Base-by-base conservation (phyloP, 306 rosid genomes). In the Castanospermum australe region DNA sequence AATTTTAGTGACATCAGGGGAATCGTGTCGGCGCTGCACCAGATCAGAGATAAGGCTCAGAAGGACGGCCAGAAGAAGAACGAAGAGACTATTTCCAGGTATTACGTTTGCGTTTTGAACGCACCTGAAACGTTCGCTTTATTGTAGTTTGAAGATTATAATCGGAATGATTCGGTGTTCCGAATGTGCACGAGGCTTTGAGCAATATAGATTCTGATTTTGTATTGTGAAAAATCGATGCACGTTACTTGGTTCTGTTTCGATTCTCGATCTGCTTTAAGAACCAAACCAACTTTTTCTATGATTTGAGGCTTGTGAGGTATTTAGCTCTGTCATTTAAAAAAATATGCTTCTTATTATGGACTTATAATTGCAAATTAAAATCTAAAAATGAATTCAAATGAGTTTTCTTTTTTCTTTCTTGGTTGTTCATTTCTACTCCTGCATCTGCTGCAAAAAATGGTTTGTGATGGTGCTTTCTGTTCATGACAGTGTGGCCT, bases 71-170 rank as follows among this genome's bases (percentile, higher is more conserved):
- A 88, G 88, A 94, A 92, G 92, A 92, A 92, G 94, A 94, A 92
- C 76, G 97, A 92, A 80, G 97, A 94, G 81, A 94, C 98, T 2
- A 94, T 94, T 78, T 88, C 91, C 2, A 92, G 99, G 99, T 94
- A 75, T 33, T 48, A 68, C 71, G 15, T 67, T 67, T 54, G 25
- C 83, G 44, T 17, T 73, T 72, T 11, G 28, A 52, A 72, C 50
- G 21, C 36, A 22, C 35, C 80, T 28, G 75, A 79, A 70, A 11
- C 59, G 25, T 77, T 69, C 15, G 6, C 36, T 47, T 54, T 28
- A 18, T 10, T 2, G 0, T 61, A 25, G 20, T 24, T 74, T 14
- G 71, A 78, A 61, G 25, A 8, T 36, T 59, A 8, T 32, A 2
- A 28, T n/a, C 42, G 44, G 51, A 78, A 76, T 44, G 18, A n/a